Evolutionary conservation across 2,329 filamentous ascomycete species (phyloP).

Genomic region (Colletotrichum lindemuthianum): DNA sequence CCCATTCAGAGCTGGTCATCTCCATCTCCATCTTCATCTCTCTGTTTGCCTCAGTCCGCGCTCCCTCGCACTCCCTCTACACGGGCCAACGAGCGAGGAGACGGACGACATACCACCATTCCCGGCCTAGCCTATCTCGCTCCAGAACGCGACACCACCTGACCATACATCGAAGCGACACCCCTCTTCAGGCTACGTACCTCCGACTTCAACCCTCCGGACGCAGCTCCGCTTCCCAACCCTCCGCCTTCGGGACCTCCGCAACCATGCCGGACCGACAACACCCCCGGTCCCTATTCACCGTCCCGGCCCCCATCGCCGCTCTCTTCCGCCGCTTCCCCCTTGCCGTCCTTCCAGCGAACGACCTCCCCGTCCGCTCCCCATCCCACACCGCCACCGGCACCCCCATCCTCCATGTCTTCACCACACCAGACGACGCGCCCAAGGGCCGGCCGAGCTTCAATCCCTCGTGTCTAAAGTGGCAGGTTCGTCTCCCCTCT

Average conservation of each 20-base stretch:
- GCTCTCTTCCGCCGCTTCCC: slow-evolving; percentile 87
- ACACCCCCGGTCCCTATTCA: slow-evolving; percentile 53
- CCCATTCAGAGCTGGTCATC: too few species aligned
- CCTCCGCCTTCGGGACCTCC: slow-evolving; percentile 10
- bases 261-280: slow-evolving; percentile 36
- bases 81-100: slow-evolving; percentile 18
- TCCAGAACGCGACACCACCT: slow-evolving; percentile 3
- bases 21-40: too few species aligned
- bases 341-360: slow-evolving; percentile 77
- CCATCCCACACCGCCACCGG: slow-evolving; percentile 51
- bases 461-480: slow-evolving; percentile 94
- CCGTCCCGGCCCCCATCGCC: slow-evolving; percentile 79
- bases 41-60: too few species aligned
- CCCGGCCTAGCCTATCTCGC: neutral
- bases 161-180: neutral
- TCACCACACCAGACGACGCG: slow-evolving; percentile 74
- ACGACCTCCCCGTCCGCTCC: slow-evolving; percentile 75
- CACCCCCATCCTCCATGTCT: slow-evolving; percentile 77
- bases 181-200: neutral
- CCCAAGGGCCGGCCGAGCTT: slow-evolving; percentile 75
- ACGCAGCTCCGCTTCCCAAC: slow-evolving; percentile 13
- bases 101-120: neutral
- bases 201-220: neutral
- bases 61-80: slow-evolving; percentile 7
- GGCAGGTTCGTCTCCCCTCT: slow-evolving; percentile 76